Evolutionary conservation across 1,284 basidiomycete genomes (phyloP).

Genomic region (Papiliotrema fonsecae): DNA sequence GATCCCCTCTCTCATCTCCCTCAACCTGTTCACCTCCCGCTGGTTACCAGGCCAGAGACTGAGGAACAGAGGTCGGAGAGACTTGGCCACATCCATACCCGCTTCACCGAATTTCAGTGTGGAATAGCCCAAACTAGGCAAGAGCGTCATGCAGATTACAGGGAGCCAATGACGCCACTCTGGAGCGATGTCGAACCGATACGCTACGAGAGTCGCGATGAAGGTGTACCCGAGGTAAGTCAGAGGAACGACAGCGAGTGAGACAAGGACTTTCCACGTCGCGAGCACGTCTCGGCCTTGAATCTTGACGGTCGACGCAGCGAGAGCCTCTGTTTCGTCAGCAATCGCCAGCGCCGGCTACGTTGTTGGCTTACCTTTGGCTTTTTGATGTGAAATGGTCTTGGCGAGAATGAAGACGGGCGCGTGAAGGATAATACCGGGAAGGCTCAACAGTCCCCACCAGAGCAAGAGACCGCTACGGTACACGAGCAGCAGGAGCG

Average conservation of each 20-base stretch:
- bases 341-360: too few relatives aligned
- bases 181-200: slow-evolving; percentile 58
- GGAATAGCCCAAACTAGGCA: slow-evolving; percentile 89
- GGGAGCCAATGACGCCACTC: slow-evolving; percentile 73
- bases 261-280: slow-evolving; percentile 97
- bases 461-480: slow-evolving; percentile 72
- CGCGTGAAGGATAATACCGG: slow-evolving; percentile 89
- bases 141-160: slow-evolving; percentile 64
- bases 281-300: slow-evolving; percentile 92
- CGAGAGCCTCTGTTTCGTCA: slow-evolving; percentile 73
- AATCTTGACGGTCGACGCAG: slow-evolving; percentile 92
- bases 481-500: slow-evolving; percentile 77
- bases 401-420: slow-evolving; percentile 95
- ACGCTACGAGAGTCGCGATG: slow-evolving; percentile 70
- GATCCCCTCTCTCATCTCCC: slow-evolving; percentile 71
- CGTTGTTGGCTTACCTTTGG: slow-evolving; percentile 67
- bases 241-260: slow-evolving; percentile 81
- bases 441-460: slow-evolving; percentile 85
- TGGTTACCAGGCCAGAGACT: slow-evolving; percentile 89
- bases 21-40: slow-evolving; percentile 72
- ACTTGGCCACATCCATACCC: slow-evolving; percentile 96
- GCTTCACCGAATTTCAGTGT: slow-evolving; percentile 98
- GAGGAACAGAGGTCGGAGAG: slow-evolving; percentile 84
- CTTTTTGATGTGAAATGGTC: slow-evolving; percentile 80
- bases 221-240: slow-evolving; percentile 81